These are phyloP conservation scores for Acer yangbiense DNA, from an alignment of 345 rosid species.

Conservation along the genomic window DNA sequence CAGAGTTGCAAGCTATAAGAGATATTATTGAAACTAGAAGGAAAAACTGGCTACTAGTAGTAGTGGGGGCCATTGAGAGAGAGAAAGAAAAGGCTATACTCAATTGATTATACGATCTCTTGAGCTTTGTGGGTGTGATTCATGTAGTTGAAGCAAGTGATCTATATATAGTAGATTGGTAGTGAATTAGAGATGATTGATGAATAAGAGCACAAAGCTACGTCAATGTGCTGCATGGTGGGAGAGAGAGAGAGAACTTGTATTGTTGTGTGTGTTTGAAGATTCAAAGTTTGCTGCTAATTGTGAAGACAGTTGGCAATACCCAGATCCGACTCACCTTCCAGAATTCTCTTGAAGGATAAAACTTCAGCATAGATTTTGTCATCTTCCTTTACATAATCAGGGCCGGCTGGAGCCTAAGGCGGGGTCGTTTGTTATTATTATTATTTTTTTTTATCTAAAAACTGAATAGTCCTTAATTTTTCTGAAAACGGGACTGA, in stretches of 20 bases:
- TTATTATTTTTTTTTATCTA: too few relatives aligned
- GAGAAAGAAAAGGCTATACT: too few relatives aligned
- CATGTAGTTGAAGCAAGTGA: neutral
- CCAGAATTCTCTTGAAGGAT: too few relatives aligned
- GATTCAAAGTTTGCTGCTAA: neutral
- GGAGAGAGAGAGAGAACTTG: neutral
- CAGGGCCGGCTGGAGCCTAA: too few relatives aligned
- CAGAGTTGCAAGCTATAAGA: neutral
- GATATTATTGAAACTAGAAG: neutral
- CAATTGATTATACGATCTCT: neutral
- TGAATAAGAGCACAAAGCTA: neutral
- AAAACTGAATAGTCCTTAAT: too few relatives aligned
- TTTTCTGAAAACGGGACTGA: too few relatives aligned
- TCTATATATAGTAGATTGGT: neutral
- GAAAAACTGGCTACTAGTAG: neutral
- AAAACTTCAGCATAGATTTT: too few relatives aligned
- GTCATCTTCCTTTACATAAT: too few relatives aligned
- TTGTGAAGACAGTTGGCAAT: too few relatives aligned
- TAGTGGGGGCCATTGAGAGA: constrained; percentile 9
- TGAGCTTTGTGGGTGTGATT: neutral
- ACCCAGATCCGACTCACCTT: too few relatives aligned
- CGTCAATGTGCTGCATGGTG: neutral
- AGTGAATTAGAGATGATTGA: too few relatives aligned
- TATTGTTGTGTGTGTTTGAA: neutral
- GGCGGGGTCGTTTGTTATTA: too few relatives aligned